Percentiles rank a stretch among this genome's conserved stretches.
Evolutionary conservation across 179 eudicot genomes (phyloP).

Genomic region (Monotropa hypopitys): DNA sequence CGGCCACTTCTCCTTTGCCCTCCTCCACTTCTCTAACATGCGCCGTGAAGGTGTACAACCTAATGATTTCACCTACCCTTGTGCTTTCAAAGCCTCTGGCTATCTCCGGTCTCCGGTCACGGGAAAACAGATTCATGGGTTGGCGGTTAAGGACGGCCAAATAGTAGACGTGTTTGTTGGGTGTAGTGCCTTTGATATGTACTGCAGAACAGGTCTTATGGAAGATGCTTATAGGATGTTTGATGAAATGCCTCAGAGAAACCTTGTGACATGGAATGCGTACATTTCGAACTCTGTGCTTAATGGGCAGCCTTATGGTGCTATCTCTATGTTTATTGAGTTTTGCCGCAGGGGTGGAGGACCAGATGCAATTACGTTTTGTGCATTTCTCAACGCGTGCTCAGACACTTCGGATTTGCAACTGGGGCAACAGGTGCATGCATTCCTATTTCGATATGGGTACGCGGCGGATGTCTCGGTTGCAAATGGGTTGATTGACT

Average conservation of each 20-base stretch:
- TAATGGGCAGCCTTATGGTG: conserved; percentile 22
- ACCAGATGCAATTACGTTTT: conserved; percentile 32
- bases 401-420: conserved; percentile 23
- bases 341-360: conserved; percentile 21
- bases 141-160: conserved; percentile 21
- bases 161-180: conserved; percentile 29
- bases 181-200: conserved; percentile 44
- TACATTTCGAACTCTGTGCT: conserved; percentile 30
- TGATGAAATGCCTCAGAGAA: conserved; percentile 42
- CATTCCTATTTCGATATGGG: conserved; percentile 31
- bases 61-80: conserved; percentile 58
- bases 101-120: conserved; percentile 6
- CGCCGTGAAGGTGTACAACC: conserved; percentile 22
- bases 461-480: conserved; percentile 33
- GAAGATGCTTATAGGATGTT: conserved; percentile 31
- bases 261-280: conserved; percentile 44
- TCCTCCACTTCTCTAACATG: conserved; percentile 28
- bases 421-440: conserved; percentile 38
- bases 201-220: conserved; percentile 21
- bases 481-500: conserved; percentile 46
- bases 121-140: conserved; percentile 28
- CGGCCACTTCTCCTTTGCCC: conserved; percentile 30
- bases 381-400: conserved; percentile 38
- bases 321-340: conserved; percentile 23
- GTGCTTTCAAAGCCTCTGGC: conserved; percentile 29